These are phyloP conservation scores for Fagopyrum esculentum DNA, from an alignment of 148 eudicot genomes.

Conservation along the genomic window DNA sequence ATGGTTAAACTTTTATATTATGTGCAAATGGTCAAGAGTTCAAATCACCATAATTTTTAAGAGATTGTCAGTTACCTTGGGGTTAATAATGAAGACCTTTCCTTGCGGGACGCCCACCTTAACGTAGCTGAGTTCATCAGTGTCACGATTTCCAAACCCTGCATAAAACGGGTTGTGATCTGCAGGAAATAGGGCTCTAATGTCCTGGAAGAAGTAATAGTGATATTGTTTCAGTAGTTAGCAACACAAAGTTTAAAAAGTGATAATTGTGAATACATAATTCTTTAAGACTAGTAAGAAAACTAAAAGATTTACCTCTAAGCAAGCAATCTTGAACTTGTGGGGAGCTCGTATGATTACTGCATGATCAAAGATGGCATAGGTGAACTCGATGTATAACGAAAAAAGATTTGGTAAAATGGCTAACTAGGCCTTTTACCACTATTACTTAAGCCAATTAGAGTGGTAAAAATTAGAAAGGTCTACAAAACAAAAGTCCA, in stretches of 20 bases:
- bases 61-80: conserved; percentile 52
- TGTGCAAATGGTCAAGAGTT: no score
- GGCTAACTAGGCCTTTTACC: no score
- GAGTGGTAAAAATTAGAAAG: no score
- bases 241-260: no score
- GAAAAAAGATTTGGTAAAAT: no score
- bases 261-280: not conserved
- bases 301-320: conserved; percentile 79
- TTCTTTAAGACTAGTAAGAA: conserved; percentile 18
- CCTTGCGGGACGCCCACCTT: conserved; percentile 84
- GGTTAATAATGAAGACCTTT: conserved; percentile 87
- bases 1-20: no score
- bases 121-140: conserved; percentile 91
- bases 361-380: conserved; percentile 21
- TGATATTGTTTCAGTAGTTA: no score
- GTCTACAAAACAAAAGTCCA: no score
- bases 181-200: conserved; percentile 71
- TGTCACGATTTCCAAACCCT: conserved; percentile 96
- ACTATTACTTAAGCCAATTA: no score
- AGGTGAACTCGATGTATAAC: not conserved
- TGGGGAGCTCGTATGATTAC: conserved; percentile 98
- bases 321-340: conserved; percentile 92
- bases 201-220: conserved; percentile 38
- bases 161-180: conserved; percentile 87
- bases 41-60: no score